A percentile compares a stretch with the other conserved stretches of the same genome.
These are phyloP conservation scores for Linnemannia exigua DNA, from an alignment of 192 early-diverging fungal genomes.

Conservation along the genomic window DNA sequence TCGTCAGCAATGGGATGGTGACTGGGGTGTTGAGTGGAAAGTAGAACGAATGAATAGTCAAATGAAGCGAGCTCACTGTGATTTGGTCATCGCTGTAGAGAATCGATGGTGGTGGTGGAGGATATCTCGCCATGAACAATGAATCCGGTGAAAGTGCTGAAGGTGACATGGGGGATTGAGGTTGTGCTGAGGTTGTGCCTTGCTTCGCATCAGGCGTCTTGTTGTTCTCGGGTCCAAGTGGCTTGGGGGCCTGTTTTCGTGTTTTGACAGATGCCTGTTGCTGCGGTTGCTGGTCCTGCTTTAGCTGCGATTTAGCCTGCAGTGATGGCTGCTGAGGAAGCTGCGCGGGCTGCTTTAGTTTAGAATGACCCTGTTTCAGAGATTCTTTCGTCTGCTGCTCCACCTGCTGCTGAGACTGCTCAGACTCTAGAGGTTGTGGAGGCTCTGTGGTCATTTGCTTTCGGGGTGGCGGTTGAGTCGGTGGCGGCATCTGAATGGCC, in stretches of 20 bases:
- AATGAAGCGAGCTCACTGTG: slow-evolving; percentile 50
- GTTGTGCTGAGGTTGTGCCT: neutral
- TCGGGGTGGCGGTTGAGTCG: neutral
- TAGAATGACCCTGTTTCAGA: slow-evolving; percentile 5
- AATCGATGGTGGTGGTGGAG: slow-evolving; percentile 47
- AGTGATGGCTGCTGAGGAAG: neutral
- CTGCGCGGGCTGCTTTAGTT: slow-evolving; percentile 15
- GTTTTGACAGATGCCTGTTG: neutral
- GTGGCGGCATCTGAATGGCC: neutral
- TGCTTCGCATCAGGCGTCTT: neutral
- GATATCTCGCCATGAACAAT: slow-evolving; percentile 21
- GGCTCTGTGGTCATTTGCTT: neutral
- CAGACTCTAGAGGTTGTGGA: neutral
- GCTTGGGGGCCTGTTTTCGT: slow-evolving; percentile 2
- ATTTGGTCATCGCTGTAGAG: slow-evolving; percentile 51
- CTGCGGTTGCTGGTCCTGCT: neutral
- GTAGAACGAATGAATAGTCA: slow-evolving; percentile 54
- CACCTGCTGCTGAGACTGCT: neutral
- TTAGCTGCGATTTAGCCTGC: neutral
- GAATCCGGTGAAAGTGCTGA: neutral
- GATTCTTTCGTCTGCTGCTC: neutral
- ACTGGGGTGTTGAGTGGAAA: slow-evolving; percentile 52
- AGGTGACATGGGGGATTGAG: neutral
- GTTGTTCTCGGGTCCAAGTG: neutral
- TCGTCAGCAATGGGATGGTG: slow-evolving; percentile 44